Percentiles rank a stretch among this genome's conserved stretches.
These are phyloP conservation scores for Coniochaeta pulveracea DNA, from an alignment of 2,329 filamentous ascomycete species.

Conservation along the genomic window DNA sequence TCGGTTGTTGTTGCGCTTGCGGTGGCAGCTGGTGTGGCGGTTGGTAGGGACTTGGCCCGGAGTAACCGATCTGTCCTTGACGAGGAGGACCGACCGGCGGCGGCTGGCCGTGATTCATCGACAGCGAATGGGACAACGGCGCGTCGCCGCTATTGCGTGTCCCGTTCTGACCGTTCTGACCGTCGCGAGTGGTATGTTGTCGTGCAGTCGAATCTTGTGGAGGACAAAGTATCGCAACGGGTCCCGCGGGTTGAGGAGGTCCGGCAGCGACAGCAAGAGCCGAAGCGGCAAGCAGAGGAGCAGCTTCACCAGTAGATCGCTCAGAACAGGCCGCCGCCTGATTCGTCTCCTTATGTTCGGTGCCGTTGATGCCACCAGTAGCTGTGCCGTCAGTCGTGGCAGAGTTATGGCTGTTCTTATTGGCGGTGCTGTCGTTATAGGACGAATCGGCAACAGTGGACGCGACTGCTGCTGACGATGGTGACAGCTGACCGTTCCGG, in stretches of 20 bases:
- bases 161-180: constrained; percentile 8
- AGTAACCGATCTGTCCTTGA: constrained; percentile 12
- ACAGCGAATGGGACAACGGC: constrained; percentile 9
- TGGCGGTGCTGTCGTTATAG: constrained; percentile 7
- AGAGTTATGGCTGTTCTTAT: constrained; percentile 4
- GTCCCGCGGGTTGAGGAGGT: too few species aligned
- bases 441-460: neutral
- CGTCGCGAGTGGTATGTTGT: constrained; percentile 1
- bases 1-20: constrained; percentile 13
- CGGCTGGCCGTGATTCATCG: constrained; percentile 15
- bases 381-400: constrained; percentile 6
- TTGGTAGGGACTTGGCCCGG: constrained; percentile 11
- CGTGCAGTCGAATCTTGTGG: neutral
- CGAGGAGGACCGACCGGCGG: constrained; percentile 11
- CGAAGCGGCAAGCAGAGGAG: neutral
- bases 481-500: constrained; percentile 1
- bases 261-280: too few species aligned
- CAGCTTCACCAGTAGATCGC: neutral
- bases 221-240: neutral
- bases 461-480: neutral
- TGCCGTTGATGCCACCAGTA: constrained; percentile 12
- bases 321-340: neutral
- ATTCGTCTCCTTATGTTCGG: constrained; percentile 7
- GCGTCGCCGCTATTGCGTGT: constrained; percentile 13
- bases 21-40: constrained; percentile 10